Conservation (phyloP, 129 eudicot species). For the Deinandra increscens region DNA sequence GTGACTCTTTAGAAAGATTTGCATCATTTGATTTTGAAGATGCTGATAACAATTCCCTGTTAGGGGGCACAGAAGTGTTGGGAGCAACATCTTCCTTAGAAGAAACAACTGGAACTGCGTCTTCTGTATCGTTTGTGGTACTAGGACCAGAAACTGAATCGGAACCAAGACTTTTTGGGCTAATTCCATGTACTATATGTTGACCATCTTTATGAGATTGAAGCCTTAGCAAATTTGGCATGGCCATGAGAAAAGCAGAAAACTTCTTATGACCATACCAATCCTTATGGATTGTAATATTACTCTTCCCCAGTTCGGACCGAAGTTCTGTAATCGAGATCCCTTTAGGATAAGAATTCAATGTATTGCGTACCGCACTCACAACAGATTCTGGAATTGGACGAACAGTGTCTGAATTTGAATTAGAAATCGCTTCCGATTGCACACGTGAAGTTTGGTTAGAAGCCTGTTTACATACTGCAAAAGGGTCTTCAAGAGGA, state of each 20-base stretch:
- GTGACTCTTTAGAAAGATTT: slow-evolving; percentile 32
- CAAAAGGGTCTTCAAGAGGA: slow-evolving; percentile 85
- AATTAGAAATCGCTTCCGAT: slow-evolving; percentile 34
- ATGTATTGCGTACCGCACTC: slow-evolving; percentile 44
- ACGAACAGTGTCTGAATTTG: slow-evolving; percentile 43
- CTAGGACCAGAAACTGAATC: slow-evolving; percentile 18
- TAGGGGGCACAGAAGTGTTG: slow-evolving; percentile 9
- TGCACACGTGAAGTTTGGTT: slow-evolving; percentile 38
- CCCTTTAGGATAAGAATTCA: slow-evolving; percentile 62
- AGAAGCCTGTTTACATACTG: slow-evolving; percentile 31
- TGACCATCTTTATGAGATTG: slow-evolving; percentile 43
- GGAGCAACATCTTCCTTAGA: slow-evolving; percentile 31
- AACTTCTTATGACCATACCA: slow-evolving; percentile 75
- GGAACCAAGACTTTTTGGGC: slow-evolving; percentile 31
- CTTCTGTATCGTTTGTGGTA: slow-evolving; percentile 14
- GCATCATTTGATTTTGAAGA: slow-evolving; percentile 22
- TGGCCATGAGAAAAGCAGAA: slow-evolving; percentile 59
- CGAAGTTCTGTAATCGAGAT: slow-evolving; percentile 54
- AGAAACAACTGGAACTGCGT: slow-evolving; percentile 18
- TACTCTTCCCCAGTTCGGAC: slow-evolving; percentile 45
- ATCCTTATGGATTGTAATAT: slow-evolving; percentile 52
- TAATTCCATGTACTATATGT: slow-evolving; percentile 35
- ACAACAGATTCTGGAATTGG: slow-evolving; percentile 60
- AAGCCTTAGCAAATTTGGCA: slow-evolving; percentile 65
- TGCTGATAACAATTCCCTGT: slow-evolving; percentile 20